These are phyloP conservation scores for Clarireedia homoeocarpa DNA, from an alignment of 2,329 filamentous ascomycete species.

Conservation along the genomic window DNA sequence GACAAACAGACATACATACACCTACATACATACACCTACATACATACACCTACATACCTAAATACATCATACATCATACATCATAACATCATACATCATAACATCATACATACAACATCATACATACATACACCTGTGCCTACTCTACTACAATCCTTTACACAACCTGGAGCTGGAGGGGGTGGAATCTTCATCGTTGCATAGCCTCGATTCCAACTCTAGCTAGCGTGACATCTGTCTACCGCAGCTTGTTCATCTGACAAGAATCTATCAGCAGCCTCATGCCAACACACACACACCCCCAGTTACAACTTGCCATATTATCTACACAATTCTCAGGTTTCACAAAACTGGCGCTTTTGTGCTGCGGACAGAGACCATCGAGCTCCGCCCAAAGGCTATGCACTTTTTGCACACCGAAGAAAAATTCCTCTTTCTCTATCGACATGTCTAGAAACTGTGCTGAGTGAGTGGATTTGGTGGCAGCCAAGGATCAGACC, in stretches of 20 bases:
- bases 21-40: neutral
- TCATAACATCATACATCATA: neutral
- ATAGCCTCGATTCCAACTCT: neutral
- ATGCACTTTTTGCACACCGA: neutral
- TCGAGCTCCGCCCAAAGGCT: neutral
- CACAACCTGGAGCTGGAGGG: neutral
- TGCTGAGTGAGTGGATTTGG: neutral
- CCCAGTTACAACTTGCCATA: neutral
- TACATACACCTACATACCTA: too few relatives aligned
- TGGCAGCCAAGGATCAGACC: neutral
- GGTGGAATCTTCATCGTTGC: neutral
- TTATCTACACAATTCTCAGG: neutral
- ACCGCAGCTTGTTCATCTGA: neutral
- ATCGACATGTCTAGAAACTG: neutral
- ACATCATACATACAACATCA: neutral
- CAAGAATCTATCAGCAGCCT: constrained; percentile 1
- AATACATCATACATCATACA: too few relatives aligned
- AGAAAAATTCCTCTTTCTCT: neutral
- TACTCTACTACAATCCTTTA: too few relatives aligned
- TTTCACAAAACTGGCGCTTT: constrained; percentile 3
- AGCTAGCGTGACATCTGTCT: neutral
- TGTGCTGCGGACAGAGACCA: constrained; percentile 2
- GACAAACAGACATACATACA: too few relatives aligned
- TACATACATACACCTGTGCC: neutral
- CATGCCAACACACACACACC: neutral